Conservation (phyloP, 2,329 filamentous ascomycete genomes). For the Metarhizium anisopliae region DNA sequence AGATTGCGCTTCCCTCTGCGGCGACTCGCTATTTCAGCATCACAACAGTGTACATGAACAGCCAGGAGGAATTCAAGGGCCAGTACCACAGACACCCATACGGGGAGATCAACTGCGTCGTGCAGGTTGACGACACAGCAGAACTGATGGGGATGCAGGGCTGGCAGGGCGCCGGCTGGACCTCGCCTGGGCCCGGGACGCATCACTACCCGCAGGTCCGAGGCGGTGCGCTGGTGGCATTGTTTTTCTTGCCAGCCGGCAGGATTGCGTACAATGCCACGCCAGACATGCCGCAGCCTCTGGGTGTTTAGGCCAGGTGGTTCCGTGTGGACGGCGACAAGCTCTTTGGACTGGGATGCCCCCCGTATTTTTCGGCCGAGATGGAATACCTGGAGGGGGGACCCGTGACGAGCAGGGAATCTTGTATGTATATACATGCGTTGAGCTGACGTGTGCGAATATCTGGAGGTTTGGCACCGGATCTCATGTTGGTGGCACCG, state of each 20-base stretch:
- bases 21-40: slow-evolving; percentile 44
- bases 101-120: slow-evolving; percentile 46
- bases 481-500: too few relatives aligned
- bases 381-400: not conserved
- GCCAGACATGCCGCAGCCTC: slow-evolving; percentile 32
- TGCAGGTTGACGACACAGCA: slow-evolving; percentile 37
- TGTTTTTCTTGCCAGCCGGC: slow-evolving; percentile 48
- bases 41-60: slow-evolving; percentile 50
- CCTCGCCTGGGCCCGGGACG: slow-evolving; percentile 42
- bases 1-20: slow-evolving; percentile 34
- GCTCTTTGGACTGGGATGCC: too few relatives aligned
- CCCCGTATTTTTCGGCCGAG: not conserved
- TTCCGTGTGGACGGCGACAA: not conserved
- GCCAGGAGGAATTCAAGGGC: slow-evolving; percentile 35
- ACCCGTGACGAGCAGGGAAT: not conserved
- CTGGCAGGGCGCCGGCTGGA: slow-evolving; percentile 49
- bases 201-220: slow-evolving; percentile 48
- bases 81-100: slow-evolving; percentile 47
- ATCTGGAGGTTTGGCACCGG: too few relatives aligned
- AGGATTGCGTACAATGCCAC: slow-evolving; percentile 40
- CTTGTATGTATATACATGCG: not conserved
- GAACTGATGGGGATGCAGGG: slow-evolving; percentile 47
- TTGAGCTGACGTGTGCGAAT: not conserved
- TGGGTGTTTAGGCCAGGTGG: slow-evolving; percentile 2
- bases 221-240: slow-evolving; percentile 38